Base-by-base conservation (phyloP, 345 rosid genomes). In the Linum tenue region DNA sequence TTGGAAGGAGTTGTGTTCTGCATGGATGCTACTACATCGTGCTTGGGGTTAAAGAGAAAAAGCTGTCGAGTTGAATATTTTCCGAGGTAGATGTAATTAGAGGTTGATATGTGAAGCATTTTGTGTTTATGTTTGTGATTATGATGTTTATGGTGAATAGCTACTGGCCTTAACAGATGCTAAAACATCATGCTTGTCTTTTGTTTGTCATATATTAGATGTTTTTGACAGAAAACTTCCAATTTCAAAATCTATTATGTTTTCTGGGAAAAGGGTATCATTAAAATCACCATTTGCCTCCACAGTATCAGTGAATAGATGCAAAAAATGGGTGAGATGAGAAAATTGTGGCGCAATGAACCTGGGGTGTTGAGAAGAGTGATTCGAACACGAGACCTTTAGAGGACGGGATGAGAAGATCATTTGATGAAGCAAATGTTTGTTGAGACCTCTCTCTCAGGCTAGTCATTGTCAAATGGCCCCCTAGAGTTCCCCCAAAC, bases 401-500 rank as follows among this genome's bases (percentile, higher is more conserved):
- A 22, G 31, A 22, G 31, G 31, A 22, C 31, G 31, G 31, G 31
- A 22, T 1, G 31, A 22, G 31, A 22, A 22, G 31, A 22, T 22
- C 31, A 22, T 22, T 22, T 22, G 31, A 22, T 22, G 31, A 22
- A 22, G 31, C 31, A 3, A 7, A 2, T 6, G 35, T 56, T 2
- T 35, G 60, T 17, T 17, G 5, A 57, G 16, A 12, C 37, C 36
- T 22, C 31, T 22, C 53, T 48, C 3, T 48, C 9, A 15, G 7
- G 15, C 53, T 48, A 10, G 7, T 48, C 9, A 9, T 48, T 48
- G 53, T 48, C 53, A 48, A 48, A 48, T 48, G 53, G 60, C 31
- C 60, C 5, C 31, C 60, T 37, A 57, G 60, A 57, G 60, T 57
- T 57, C 60, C 60, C 60, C 60, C 60, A 57, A 57, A 57, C 60